Conservation (phyloP, 139 green algal genomes). For the Deuterostichococcus epilithicus region DNA sequence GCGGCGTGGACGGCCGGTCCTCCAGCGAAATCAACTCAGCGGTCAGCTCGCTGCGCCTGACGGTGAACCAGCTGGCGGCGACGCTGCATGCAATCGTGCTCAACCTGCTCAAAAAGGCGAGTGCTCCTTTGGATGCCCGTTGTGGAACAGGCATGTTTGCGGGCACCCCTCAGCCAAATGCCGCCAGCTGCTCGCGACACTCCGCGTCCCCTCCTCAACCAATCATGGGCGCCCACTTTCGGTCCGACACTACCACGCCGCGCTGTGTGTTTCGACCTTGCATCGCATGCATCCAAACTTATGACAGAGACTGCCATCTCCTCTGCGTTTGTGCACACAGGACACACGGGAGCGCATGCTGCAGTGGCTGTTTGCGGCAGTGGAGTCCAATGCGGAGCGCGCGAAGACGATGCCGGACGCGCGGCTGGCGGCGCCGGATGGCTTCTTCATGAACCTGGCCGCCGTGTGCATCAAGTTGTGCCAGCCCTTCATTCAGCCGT, state of each 20-base stretch:
- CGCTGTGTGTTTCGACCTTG: no score
- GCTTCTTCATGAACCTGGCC: slow-evolving; percentile 82
- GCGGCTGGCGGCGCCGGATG: slow-evolving; percentile 47
- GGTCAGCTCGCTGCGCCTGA: slow-evolving; percentile 51
- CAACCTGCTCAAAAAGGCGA: slow-evolving; percentile 47
- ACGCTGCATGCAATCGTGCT: slow-evolving; percentile 59
- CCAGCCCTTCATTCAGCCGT: slow-evolving; percentile 81
- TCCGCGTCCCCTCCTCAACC: no score
- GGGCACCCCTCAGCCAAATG: no score
- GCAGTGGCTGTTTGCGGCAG: slow-evolving; percentile 62
- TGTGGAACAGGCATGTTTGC: no score
- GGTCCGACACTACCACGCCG: no score
- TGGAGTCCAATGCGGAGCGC: slow-evolving; percentile 78
- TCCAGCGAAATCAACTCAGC: slow-evolving; percentile 37
- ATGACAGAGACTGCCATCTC: background rate
- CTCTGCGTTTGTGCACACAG: slow-evolving; percentile 9
- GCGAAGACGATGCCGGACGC: slow-evolving; percentile 81
- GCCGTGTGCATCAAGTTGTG: slow-evolving; percentile 75
- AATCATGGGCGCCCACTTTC: no score
- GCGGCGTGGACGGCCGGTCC: background rate
- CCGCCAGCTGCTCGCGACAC: no score
- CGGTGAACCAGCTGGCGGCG: slow-evolving; percentile 33
- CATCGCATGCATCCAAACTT: no score
- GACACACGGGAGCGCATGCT: slow-evolving; percentile 65
- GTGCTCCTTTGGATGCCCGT: background rate